Conservation (phyloP, 495 filamentous ascomycete species). For the Neurospora sp. region DNA sequence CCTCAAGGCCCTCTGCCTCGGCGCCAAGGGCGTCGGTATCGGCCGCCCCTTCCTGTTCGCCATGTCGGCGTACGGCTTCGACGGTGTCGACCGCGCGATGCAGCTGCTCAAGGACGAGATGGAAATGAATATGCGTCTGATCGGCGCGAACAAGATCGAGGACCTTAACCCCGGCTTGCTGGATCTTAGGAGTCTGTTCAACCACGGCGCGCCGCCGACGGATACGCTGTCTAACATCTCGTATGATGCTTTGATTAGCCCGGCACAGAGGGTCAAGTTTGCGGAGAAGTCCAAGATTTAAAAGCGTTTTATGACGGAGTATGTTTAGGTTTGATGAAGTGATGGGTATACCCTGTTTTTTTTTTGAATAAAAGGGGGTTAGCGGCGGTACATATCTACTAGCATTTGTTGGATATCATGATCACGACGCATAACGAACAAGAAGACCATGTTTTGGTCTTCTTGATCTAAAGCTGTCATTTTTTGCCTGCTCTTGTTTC, state of each 20-base stretch:
- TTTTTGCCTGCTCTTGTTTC: background rate
- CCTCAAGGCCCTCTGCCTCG: conserved; percentile 88
- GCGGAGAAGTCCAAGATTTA: conserved; percentile 1
- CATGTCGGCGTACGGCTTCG: conserved; percentile 85
- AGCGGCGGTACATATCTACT: background rate
- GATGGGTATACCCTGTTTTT: background rate
- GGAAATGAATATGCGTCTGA: conserved; percentile 97
- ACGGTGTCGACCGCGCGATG: conserved; percentile 86
- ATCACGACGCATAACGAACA: background rate
- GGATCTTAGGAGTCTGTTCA: conserved; percentile 62
- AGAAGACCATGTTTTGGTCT: background rate
- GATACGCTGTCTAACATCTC: conserved; percentile 50
- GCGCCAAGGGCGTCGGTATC: conserved; percentile 88
- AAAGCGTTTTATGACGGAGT: background rate
- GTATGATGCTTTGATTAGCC: conserved; percentile 35
- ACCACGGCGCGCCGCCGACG: conserved; percentile 55
- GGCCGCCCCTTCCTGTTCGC: conserved; percentile 91
- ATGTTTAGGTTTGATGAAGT: background rate
- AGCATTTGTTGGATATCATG: background rate
- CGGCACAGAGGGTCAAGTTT: conserved; percentile 26
- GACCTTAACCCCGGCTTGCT: conserved; percentile 72
- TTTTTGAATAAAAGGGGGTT: background rate
- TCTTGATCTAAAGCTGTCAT: too few species aligned
- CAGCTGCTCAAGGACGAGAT: conserved; percentile 95
- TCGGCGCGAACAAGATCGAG: conserved; percentile 62